Conservation (phyloP, 83 land plant species). For the Thuja plicata region DNA sequence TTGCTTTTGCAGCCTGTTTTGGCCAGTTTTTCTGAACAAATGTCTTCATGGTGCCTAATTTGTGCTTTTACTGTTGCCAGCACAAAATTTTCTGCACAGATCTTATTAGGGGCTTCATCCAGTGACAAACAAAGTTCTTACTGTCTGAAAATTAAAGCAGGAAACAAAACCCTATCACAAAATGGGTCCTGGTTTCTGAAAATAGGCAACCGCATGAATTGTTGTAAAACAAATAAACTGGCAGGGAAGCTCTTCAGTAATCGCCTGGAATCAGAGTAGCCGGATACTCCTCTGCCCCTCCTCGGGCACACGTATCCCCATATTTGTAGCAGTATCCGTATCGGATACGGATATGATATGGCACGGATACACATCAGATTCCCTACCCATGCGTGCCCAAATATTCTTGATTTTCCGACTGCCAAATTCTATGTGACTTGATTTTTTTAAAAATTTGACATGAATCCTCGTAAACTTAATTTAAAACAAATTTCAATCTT, state of each 20-base stretch:
- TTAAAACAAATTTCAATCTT: too few species aligned
- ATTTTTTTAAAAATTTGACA: too few species aligned
- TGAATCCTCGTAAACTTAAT: too few species aligned
- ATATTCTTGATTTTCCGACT: too few species aligned
- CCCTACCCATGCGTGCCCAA: too few species aligned
- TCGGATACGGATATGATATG: too few species aligned
- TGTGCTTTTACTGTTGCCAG: not conserved
- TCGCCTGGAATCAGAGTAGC: not conserved
- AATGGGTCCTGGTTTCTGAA: not conserved
- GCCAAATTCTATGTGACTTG: too few species aligned
- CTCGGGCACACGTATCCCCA: too few species aligned
- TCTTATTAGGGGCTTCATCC: not conserved
- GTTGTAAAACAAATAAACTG: not conserved
- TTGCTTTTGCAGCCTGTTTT: too few species aligned
- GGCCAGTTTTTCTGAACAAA: not conserved
- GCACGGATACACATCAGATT: too few species aligned
- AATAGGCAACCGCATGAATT: not conserved
- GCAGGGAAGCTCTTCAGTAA: not conserved
- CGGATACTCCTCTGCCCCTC: too few species aligned
- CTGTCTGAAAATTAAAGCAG: not conserved
- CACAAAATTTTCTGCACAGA: not conserved
- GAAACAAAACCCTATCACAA: not conserved
- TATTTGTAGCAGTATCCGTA: too few species aligned
- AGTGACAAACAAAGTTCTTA: not conserved
- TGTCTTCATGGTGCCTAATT: not conserved